Evolutionary conservation across 768 basidiomycete species (phyloP), one percentile per base, ranked within the genome.

Genomic region (Lactifluus pinguis): DNA sequence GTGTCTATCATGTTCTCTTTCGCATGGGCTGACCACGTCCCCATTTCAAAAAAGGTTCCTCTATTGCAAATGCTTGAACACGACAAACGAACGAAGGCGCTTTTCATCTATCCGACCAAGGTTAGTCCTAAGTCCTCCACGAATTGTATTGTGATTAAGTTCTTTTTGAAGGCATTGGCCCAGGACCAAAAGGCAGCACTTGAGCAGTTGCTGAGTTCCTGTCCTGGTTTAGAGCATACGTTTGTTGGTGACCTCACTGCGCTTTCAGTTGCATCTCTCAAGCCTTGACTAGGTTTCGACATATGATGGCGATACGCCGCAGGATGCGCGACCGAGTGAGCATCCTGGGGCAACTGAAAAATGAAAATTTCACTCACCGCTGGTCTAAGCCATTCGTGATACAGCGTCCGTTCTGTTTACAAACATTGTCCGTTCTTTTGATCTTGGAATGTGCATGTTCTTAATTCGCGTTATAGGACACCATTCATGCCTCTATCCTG

Each of bases 41-140:
- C 36, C 14, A 25, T 44, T 45, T 7, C 49, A 11, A 5, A 13
- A 49, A 55, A 92, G 87, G 79, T 92, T 21, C 92, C 92, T 0
- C 68, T 91, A 6, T 71, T 95, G 60, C 77, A 72, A 44, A 80
- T 80, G 64, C 72, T 94, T 55, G 84, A 90, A 72, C 76, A 79
- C 25, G 79, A 92, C 67, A 68, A 69, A 0, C 68, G 72, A 14
- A 70, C 86, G 10, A 94, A 85, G 0, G 89, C 89, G 0, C 79
- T 95, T 42, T 87, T 92, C 68, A 81, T 95, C 39, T 95, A 92
- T 67, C 92, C 92, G 1, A 95, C 92, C 0, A 95, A 95, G 75
- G 89, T 81, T 53, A 42, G 68, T 56, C 30, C 44, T 25, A 9
- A 17, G 25, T 21, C 10, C 47, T 44, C 49, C 45, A 14, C 17